Evolutionary conservation across 768 basidiomycete species (phyloP).

Genomic region (Albatrellus ellisii): DNA sequence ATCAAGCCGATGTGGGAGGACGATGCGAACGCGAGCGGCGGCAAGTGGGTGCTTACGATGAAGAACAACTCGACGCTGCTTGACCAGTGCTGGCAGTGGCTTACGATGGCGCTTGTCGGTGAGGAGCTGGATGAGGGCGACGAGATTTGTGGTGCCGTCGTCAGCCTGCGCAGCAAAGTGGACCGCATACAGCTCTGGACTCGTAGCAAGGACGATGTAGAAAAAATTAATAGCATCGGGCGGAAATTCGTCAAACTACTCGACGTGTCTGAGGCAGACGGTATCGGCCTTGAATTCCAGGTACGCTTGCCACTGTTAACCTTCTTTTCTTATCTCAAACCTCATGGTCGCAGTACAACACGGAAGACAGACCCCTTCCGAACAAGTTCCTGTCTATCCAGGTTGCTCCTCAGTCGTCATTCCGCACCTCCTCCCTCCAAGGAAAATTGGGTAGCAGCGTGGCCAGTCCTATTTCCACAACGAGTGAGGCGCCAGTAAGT

Average conservation of each 20-base stretch:
- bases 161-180: conserved; percentile 74
- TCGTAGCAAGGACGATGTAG: conserved; percentile 73
- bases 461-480: conserved; percentile 9
- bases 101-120: conserved; percentile 85
- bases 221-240: conserved; percentile 74
- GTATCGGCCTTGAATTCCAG: conserved; percentile 85
- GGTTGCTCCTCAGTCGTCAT: conserved; percentile 50
- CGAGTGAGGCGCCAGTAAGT: neutral
- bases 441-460: conserved; percentile 20
- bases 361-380: conserved; percentile 70
- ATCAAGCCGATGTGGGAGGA: conserved; percentile 99
- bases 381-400: conserved; percentile 80
- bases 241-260: conserved; percentile 72
- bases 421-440: conserved; percentile 56
- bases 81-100: conserved; percentile 83
- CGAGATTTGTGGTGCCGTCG: conserved; percentile 76
- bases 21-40: conserved; percentile 79
- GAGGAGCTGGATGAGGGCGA: conserved; percentile 60
- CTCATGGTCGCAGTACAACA: conserved; percentile 47
- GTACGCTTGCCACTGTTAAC: conserved; percentile 25
- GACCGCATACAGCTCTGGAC: conserved; percentile 92
- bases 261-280: conserved; percentile 73
- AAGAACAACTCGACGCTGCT: conserved; percentile 66
- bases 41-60: conserved; percentile 94
- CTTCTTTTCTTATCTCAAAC: neutral